A percentile compares a stretch with the other conserved stretches of the same genome.
phyloP scores from a whole-genome alignment of 192 early-diverging fungal species.

The Coemansia sp. region DNA sequence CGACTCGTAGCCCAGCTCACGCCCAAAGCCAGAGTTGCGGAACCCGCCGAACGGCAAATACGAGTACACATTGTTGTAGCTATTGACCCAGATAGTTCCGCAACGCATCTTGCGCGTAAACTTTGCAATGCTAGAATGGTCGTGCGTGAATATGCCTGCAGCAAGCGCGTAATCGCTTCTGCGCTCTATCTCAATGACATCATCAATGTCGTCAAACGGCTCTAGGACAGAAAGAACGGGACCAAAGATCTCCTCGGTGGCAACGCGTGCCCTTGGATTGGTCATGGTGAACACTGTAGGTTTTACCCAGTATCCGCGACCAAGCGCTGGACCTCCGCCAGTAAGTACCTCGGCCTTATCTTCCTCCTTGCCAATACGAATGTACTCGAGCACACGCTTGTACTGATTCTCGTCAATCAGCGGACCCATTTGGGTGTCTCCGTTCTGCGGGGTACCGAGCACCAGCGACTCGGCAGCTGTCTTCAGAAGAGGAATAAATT shows the following conservation, averaged over 20 bases:
- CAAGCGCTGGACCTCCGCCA: constrained; percentile 25
- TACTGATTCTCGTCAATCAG: constrained; percentile 60
- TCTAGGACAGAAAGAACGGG: constrained; percentile 58
- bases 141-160: constrained; percentile 57
- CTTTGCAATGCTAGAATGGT: constrained; percentile 39
- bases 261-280: constrained; percentile 41
- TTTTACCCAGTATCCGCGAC: constrained; percentile 57
- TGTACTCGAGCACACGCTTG: constrained; percentile 56
- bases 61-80: constrained; percentile 58
- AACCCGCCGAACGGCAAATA: constrained; percentile 64
- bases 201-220: constrained; percentile 55
- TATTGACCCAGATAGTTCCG: constrained; percentile 65
- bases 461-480: constrained; percentile 43
- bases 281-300: constrained; percentile 64
- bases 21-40: constrained; percentile 62
- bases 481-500: constrained; percentile 60
- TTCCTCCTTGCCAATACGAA: constrained; percentile 43
- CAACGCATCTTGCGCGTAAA: constrained; percentile 52
- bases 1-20: constrained; percentile 58
- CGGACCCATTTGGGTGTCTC: constrained; percentile 47
- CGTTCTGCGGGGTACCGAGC: constrained; percentile 26
- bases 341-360: constrained; percentile 33
- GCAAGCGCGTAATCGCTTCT: constrained; percentile 57
- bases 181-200: constrained; percentile 57
- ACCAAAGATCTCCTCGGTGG: constrained; percentile 62